phyloP scores from a whole-genome alignment of 169 alveolate genomes.

The Babesia gibsoni region DNA sequence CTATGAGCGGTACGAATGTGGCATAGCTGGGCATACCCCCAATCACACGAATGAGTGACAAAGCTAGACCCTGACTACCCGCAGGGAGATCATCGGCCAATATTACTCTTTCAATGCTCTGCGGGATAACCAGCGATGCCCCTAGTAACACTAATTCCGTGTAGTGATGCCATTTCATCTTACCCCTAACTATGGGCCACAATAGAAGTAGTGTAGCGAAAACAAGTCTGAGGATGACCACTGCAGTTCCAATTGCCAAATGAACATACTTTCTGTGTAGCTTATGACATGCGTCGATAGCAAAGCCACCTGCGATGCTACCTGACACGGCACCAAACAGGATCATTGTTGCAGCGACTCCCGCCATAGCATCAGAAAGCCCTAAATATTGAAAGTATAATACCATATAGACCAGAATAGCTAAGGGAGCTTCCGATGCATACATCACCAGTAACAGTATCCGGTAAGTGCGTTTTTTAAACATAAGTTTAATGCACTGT shows the following conservation, averaged over 20 bases:
- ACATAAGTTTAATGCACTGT: slow-evolving; percentile 6
- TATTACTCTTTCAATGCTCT: slow-evolving; percentile 86
- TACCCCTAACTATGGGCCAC: slow-evolving; percentile 63
- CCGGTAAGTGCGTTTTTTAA: slow-evolving; percentile 20
- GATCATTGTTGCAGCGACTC: slow-evolving; percentile 76
- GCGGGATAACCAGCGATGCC: slow-evolving; percentile 84
- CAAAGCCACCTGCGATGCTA: slow-evolving; percentile 86
- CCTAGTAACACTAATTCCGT: slow-evolving; percentile 78
- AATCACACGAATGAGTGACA: slow-evolving; percentile 77
- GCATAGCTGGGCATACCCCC: slow-evolving; percentile 85
- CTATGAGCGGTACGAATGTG: slow-evolving; percentile 86
- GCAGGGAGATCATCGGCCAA: slow-evolving; percentile 86
- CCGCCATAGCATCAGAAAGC: slow-evolving; percentile 81
- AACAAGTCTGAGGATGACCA: slow-evolving; percentile 72
- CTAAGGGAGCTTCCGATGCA: slow-evolving; percentile 86
- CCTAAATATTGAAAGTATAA: slow-evolving; percentile 88
- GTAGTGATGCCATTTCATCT: slow-evolving; percentile 43
- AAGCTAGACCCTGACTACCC: slow-evolving; percentile 83
- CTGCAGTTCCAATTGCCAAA: slow-evolving; percentile 77
- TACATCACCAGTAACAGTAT: slow-evolving; percentile 51
- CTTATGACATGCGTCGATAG: slow-evolving; percentile 79
- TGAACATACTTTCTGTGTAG: slow-evolving; percentile 81
- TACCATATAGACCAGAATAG: slow-evolving; percentile 83
- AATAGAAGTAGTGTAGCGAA: slow-evolving; percentile 67
- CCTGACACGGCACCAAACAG: slow-evolving; percentile 85